Base-by-base conservation (phyloP, 352 stramenopile genomes). In the Nothophytophthora sp. region DNA sequence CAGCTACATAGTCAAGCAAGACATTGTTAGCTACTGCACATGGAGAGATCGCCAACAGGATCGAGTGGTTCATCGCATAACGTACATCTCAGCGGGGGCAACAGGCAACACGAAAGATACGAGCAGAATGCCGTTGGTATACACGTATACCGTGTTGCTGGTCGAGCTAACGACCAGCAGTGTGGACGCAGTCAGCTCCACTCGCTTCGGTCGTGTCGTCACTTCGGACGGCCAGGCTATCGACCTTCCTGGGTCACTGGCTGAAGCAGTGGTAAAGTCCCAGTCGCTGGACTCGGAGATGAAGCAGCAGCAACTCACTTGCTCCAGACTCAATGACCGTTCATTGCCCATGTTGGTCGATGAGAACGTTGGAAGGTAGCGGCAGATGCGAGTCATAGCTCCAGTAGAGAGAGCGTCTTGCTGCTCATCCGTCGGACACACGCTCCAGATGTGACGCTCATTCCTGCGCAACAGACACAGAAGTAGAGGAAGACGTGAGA, bases 21-120 rank as follows among this genome's bases (percentile, higher is more conserved):
- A n/a, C n/a, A n/a, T n/a, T n/a, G n/a, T n/a, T n/a, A n/a, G n/a
- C n/a, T n/a, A n/a, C n/a, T n/a, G n/a, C n/a, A n/a, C n/a, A n/a
- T n/a, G n/a, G n/a, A n/a, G n/a, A n/a, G n/a, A n/a, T n/a, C n/a
- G n/a, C n/a, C n/a, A n/a, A n/a, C n/a, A n/a, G n/a, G n/a, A n/a
- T n/a, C n/a, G n/a, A n/a, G n/a, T n/a, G n/a, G n/a, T n/a, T n/a
- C n/a, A n/a, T n/a, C n/a, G n/a, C n/a, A n/a, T n/a, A n/a, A 37
- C 76, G 47, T 70, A 90, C 80, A 90, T 76, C 35, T 70, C 38
- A 9, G 36, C 36, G 27, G 81, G 77, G 3, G 34, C 52, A 29
- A 52, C 44, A 9, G 67, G 57, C 13, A 89, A 24, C 32, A 86
- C 75, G 20, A 73, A 70, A 11, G 81, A 80, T 3, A 56, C 48